Evolutionary conservation across 2,329 filamentous ascomycete species (phyloP).

Genomic region (Colletotrichum sp.): DNA sequence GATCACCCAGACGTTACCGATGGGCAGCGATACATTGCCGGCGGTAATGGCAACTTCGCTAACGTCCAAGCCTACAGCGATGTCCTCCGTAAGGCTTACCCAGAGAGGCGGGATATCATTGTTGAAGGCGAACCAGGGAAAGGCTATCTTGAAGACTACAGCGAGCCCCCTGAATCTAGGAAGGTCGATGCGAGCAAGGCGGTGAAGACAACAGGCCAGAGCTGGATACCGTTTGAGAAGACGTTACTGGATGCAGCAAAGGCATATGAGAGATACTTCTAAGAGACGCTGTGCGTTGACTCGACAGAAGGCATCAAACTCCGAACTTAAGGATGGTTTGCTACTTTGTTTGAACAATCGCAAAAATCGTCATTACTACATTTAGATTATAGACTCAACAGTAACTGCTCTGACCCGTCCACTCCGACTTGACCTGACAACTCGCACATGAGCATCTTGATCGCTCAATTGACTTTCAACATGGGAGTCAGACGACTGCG

Average conservation of each 20-base stretch:
- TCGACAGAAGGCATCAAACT: accelerated
- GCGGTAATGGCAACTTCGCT: neutral
- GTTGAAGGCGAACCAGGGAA: slow-evolving; percentile 9
- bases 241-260: slow-evolving; percentile 17
- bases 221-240: slow-evolving; percentile 6
- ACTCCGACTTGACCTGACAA: neutral
- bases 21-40: neutral
- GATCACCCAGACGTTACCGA: neutral
- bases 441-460: neutral
- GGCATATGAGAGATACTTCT: slow-evolving; percentile 11
- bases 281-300: neutral
- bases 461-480: neutral
- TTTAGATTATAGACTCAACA: neutral
- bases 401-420: neutral
- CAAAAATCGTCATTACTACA: accelerated
- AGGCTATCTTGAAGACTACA: slow-evolving; percentile 4
- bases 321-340: neutral
- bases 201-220: slow-evolving; percentile 1
- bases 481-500: slow-evolving; percentile 19
- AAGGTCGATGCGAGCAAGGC: slow-evolving; percentile 15
- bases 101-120: neutral
- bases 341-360: neutral
- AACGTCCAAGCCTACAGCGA: slow-evolving; percentile 9
- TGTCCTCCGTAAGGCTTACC: neutral
- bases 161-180: neutral